Evolutionary conservation across 805 yeast genomes (phyloP).

Genomic region (Ogataea paraovalis): DNA sequence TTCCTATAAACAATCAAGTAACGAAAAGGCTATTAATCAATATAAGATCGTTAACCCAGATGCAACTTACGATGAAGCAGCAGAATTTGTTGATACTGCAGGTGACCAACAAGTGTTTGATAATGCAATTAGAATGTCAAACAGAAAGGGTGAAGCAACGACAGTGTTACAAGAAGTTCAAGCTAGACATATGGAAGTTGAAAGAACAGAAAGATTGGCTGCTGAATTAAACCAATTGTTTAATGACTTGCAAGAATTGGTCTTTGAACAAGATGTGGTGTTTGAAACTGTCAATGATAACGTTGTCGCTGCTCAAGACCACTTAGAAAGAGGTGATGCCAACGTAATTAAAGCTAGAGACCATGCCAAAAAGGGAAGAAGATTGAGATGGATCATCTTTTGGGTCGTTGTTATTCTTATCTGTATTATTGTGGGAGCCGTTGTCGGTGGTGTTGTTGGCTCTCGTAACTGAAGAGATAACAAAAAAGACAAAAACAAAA

Average conservation of each 20-base stretch:
- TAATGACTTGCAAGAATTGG: slow-evolving; percentile 94
- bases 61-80: slow-evolving; percentile 79
- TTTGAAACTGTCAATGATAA: slow-evolving; percentile 80
- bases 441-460: slow-evolving; percentile 56
- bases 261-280: slow-evolving; percentile 89
- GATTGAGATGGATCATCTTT: slow-evolving; percentile 83
- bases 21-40: slow-evolving; percentile 88
- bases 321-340: slow-evolving; percentile 91
- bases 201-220: slow-evolving; percentile 92
- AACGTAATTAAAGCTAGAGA: slow-evolving; percentile 88
- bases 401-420: slow-evolving; percentile 57
- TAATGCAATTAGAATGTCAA: slow-evolving; percentile 82
- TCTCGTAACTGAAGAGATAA: slow-evolving; percentile 4
- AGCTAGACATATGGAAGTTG: slow-evolving; percentile 90
- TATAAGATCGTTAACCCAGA: slow-evolving; percentile 85
- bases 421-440: slow-evolving; percentile 61
- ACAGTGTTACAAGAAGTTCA: slow-evolving; percentile 95
- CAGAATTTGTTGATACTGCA: slow-evolving; percentile 77
- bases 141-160: slow-evolving; percentile 91
- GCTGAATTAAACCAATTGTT: slow-evolving; percentile 92
- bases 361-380: slow-evolving; percentile 86
- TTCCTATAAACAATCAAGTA: slow-evolving; percentile 76
- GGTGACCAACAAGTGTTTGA: slow-evolving; percentile 91
- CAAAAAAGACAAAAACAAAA: neutral
- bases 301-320: slow-evolving; percentile 78